Evolutionary conservation across 2,329 filamentous ascomycete species (phyloP).

Genomic region (Monilinia vaccinii-corymbosi): DNA sequence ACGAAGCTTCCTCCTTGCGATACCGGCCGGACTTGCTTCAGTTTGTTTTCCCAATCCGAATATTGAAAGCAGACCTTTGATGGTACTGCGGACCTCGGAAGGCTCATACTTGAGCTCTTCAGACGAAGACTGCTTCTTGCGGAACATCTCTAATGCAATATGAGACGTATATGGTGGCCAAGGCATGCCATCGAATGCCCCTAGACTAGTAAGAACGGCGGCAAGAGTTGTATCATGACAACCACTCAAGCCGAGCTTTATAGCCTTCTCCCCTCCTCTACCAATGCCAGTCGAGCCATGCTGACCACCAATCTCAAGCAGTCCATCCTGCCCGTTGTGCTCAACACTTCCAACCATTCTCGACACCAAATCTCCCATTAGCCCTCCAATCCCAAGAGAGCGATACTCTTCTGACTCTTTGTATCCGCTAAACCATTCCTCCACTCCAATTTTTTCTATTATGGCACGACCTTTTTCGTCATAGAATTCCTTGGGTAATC

Average conservation of each 20-base stretch:
- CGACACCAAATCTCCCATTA: slow-evolving; percentile 75
- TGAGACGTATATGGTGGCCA: slow-evolving; percentile 96
- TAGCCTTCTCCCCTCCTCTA: slow-evolving; percentile 39
- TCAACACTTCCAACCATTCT: slow-evolving; percentile 64
- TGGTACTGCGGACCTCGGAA: not conserved
- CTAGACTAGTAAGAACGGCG: slow-evolving; percentile 65
- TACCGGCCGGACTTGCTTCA: slow-evolving; percentile 32
- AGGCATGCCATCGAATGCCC: slow-evolving; percentile 59
- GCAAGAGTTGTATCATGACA: slow-evolving; percentile 94
- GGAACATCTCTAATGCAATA: slow-evolving; percentile 85
- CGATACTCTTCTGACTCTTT: slow-evolving; percentile 78
- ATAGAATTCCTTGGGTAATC: slow-evolving; percentile 79
- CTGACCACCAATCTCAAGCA: slow-evolving; percentile 38
- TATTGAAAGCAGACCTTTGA: slow-evolving; percentile 21
- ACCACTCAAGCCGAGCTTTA: slow-evolving; percentile 72
- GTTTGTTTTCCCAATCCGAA: slow-evolving; percentile 14
- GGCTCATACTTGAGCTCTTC: not conserved
- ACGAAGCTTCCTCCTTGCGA: slow-evolving; percentile 50
- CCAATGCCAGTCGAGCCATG: slow-evolving; percentile 32
- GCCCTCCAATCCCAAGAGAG: slow-evolving; percentile 73
- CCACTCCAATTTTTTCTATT: slow-evolving; percentile 64
- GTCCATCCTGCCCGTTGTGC: slow-evolving; percentile 41
- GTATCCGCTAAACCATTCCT: slow-evolving; percentile 92
- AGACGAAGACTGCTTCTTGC: slow-evolving; percentile 34
- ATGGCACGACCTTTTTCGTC: slow-evolving; percentile 61